Evolutionary conservation across 208 protist genomes (phyloP), one percentile per base, ranked within the genome.

Genomic region (Trypanosoma brucei): DNA sequence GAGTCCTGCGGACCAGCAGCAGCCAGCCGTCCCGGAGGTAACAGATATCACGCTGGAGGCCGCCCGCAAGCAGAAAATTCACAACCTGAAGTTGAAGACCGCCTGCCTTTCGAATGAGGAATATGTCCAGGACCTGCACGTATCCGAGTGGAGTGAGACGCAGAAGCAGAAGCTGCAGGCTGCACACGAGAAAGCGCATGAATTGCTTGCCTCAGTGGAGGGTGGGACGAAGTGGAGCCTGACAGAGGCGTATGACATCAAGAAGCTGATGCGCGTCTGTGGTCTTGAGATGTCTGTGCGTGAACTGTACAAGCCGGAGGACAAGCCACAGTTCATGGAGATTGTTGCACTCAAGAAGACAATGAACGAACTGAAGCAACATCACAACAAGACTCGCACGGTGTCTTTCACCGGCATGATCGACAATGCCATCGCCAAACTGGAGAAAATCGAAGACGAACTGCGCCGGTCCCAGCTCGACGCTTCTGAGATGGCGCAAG

Each of bases 251-350:
- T 81, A 81, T 61, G 76, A 81, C 71, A 80, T 80, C 70, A 72
- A 77, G 75, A 80, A 77, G 65, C 70, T 80, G 70, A 80, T 80
- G 75, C 75, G 76, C 55, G 76, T 81, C 55, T 81, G 76, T 49
- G 76, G 76, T 0, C 67, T 81, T 14, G 65, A 81, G 71, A 69
- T 81, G 59, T 77, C 70, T 45, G 71, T 81, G 40, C 65, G 76
- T 14, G 76, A 81, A 60, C 70, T 81, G 54, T 81, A 81, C 76
- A 81, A 78, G 71, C 76, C 76, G 35, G 76, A 81, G 65, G 76
- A 81, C 67, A 78, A 78, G 61, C 76, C 76, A 49, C 76, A 81
- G 55, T 81, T 81, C 56, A 75, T 81, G 71, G 76, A 81, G 63
- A 55, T 81, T 2, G 55, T 81, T 42, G 67, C 59, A 34, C 61